A percentile compares a stretch with the other conserved stretches of the same genome.
phyloP scores from a whole-genome alignment of 2,329 filamentous ascomycete genomes.

The Triangularia verruculosa region DNA sequence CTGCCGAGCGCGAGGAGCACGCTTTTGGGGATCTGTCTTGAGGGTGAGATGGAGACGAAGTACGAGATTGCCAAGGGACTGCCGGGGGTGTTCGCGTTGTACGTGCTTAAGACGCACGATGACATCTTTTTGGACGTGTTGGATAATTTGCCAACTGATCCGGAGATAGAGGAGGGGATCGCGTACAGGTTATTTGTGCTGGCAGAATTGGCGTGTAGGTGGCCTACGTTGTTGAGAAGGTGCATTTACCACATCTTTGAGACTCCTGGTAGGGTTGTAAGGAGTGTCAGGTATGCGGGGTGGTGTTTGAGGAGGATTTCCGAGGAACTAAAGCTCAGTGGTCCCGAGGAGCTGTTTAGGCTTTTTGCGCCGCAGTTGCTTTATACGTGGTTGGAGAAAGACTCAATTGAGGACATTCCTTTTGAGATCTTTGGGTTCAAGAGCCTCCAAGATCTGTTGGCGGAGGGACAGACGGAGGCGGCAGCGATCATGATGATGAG shows the following conservation, averaged over 20 bases:
- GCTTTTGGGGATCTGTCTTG: conserved; percentile 68
- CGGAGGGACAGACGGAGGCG: conserved; percentile 71
- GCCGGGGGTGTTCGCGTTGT: conserved; percentile 73
- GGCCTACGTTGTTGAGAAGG: conserved; percentile 81
- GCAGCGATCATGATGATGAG: conserved; percentile 81
- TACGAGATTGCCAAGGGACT: conserved; percentile 69
- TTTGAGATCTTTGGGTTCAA: conserved; percentile 80
- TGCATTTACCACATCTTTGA: conserved; percentile 96
- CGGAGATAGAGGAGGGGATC: conserved; percentile 74
- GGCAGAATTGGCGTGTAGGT: conserved; percentile 72
- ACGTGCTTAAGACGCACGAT: conserved; percentile 79
- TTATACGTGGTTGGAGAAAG: conserved; percentile 79
- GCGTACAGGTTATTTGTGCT: conserved; percentile 77
- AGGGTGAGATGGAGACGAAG: conserved; percentile 68
- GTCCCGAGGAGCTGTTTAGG: conserved; percentile 69
- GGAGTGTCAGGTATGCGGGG: conserved; percentile 66
- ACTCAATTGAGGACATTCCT: conserved; percentile 69
- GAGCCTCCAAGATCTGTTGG: conserved; percentile 65
- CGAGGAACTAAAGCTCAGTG: conserved; percentile 58
- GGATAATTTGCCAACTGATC: conserved; percentile 70
- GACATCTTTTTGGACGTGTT: conserved; percentile 81
- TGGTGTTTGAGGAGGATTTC: conserved; percentile 69
- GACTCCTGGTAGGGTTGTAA: conserved; percentile 69
- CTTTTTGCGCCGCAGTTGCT: conserved; percentile 87
- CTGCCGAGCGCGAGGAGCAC: conserved; percentile 64